Evolutionary conservation across 345 rosid genomes (phyloP).

Genomic region (Adansonia digitata): DNA sequence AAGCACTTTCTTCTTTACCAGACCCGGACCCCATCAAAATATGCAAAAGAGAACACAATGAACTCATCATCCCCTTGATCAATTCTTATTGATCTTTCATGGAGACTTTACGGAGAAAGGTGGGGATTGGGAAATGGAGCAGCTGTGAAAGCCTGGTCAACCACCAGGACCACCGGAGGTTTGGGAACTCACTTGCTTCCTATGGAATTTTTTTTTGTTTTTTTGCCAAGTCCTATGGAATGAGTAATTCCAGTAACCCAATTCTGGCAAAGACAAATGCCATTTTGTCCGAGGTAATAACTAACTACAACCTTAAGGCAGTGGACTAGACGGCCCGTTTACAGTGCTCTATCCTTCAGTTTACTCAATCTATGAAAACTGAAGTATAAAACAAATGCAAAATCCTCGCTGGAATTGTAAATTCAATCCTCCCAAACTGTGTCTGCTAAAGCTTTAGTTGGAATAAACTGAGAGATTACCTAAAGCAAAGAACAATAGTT

Average conservation of each 20-base stretch:
- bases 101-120: neutral
- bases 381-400: neutral
- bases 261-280: neutral
- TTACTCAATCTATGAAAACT: neutral
- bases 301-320: neutral
- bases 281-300: neutral
- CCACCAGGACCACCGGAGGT: slow-evolving; percentile 1
- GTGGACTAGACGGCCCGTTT: neutral
- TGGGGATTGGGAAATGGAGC: neutral
- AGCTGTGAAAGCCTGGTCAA: neutral
- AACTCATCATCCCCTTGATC: neutral
- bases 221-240: neutral
- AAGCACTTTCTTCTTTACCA: neutral
- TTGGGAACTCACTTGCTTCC: neutral
- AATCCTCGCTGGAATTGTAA: no score
- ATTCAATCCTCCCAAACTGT: no score
- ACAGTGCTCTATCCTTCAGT: neutral
- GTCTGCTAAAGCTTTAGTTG: neutral
- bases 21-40: neutral
- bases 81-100: neutral
- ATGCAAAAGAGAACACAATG: neutral
- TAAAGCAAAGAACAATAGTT: neutral
- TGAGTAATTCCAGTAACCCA: no score
- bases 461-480: neutral
- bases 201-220: neutral